phyloP scores from a whole-genome alignment of 306 rosid species.

The apple (Malus domestica) region DNA sequence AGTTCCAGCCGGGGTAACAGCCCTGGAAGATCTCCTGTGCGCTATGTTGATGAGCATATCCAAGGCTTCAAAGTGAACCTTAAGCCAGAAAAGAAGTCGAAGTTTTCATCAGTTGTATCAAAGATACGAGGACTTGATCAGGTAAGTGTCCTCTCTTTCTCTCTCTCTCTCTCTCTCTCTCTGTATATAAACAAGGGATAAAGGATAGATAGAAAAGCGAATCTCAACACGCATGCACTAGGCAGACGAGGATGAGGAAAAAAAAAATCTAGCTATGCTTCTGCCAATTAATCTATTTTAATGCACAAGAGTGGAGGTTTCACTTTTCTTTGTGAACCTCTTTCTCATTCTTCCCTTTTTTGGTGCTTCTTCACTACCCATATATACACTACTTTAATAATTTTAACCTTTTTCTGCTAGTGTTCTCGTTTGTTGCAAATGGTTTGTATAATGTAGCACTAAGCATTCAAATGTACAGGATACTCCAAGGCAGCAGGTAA shows the following conservation, averaged over 20 bases:
- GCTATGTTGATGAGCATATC: conserved; percentile 65
- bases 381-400: background rate
- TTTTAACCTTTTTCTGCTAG: conserved; percentile 7
- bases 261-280: background rate
- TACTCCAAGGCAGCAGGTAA: conserved; percentile 80
- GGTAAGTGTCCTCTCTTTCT: conserved; percentile 38
- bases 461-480: conserved; percentile 47
- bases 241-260: background rate
- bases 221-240: background rate
- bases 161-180: background rate
- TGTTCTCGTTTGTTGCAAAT: conserved; percentile 2
- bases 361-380: background rate
- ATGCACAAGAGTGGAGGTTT: background rate
- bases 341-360: background rate
- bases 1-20: conserved; percentile 88
- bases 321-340: background rate
- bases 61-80: conserved; percentile 87
- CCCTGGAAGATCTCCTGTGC: conserved; percentile 89
- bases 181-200: background rate
- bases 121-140: conserved; percentile 95
- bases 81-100: conserved; percentile 87
- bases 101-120: conserved; percentile 89
- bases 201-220: background rate
- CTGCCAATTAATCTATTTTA: background rate
- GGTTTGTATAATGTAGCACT: conserved; percentile 18